Evolutionary conservation across 345 rosid genomes (phyloP).

Genomic region (Schrenkiella parvula): DNA sequence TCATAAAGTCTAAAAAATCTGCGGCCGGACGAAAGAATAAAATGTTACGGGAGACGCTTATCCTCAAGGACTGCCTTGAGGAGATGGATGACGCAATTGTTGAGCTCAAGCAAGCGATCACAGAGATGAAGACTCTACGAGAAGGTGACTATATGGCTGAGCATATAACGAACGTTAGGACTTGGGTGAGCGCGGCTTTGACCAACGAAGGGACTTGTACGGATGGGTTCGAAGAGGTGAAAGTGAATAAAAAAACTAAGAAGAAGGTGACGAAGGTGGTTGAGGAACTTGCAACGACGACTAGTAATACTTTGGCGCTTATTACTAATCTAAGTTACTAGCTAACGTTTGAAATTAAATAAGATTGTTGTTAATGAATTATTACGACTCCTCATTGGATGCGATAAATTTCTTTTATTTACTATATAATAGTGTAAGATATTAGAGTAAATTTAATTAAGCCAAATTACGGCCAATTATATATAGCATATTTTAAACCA

Average conservation of each 20-base stretch:
- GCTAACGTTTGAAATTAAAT: background rate
- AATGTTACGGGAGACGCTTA: constrained; percentile 35
- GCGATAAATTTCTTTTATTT: background rate
- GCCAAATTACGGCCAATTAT: background rate
- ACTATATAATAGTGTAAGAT: background rate
- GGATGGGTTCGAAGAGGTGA: constrained; percentile 52
- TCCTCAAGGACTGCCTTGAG: constrained; percentile 49
- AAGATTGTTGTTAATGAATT: background rate
- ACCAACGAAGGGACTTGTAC: constrained; percentile 68
- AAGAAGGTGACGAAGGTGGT: constrained; percentile 39
- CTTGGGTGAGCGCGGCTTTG: constrained; percentile 66
- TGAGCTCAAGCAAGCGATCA: constrained; percentile 50
- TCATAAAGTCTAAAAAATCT: constrained; percentile 21
- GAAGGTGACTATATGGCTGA: constrained; percentile 20
- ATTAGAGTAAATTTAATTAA: background rate
- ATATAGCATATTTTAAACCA: no score
- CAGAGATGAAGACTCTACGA: constrained; percentile 31
- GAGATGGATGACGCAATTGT: constrained; percentile 43
- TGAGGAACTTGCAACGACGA: constrained; percentile 36
- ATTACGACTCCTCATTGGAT: constrained; percentile 2
- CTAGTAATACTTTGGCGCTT: constrained; percentile 73
- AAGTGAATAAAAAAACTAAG: constrained; percentile 40
- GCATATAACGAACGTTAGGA: constrained; percentile 42
- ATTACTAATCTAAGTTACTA: constrained; percentile 37
- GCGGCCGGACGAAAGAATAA: constrained; percentile 1